Evolutionary conservation across 2,329 filamentous ascomycete genomes (phyloP).

Genomic region (Ceratocystis cacaofunesta): DNA sequence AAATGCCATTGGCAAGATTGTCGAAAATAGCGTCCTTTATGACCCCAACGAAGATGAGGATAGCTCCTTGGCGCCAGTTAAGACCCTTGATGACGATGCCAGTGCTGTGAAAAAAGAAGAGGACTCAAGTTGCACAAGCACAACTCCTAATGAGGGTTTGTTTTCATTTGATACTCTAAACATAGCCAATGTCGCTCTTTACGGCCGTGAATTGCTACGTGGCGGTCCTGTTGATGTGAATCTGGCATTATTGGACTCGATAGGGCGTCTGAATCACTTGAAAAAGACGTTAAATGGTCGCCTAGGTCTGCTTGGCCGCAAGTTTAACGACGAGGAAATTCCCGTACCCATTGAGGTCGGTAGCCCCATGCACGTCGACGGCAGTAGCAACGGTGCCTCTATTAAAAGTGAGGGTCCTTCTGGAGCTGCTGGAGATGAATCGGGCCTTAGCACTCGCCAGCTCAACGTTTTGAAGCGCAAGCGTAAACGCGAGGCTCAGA

Average conservation of each 20-base stretch:
- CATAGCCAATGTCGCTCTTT: conserved; percentile 62
- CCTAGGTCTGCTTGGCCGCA: conserved; percentile 71
- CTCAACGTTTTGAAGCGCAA: conserved; percentile 91
- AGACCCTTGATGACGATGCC: conserved; percentile 22
- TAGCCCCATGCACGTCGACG: conserved; percentile 28
- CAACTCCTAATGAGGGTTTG: conserved; percentile 20
- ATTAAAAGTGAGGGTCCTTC: conserved; percentile 23
- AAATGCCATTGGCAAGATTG: conserved; percentile 86
- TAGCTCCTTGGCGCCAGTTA: not conserved
- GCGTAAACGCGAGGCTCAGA: conserved; percentile 75
- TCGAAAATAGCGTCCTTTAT: conserved; percentile 73
- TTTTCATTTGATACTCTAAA: conserved; percentile 55
- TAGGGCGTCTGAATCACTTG: conserved; percentile 66
- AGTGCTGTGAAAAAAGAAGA: conserved; percentile 45
- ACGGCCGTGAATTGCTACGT: conserved; percentile 70
- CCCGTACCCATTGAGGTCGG: conserved; percentile 31
- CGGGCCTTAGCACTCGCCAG: conserved; percentile 75
- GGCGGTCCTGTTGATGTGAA: conserved; percentile 78
- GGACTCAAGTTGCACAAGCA: conserved; percentile 26
- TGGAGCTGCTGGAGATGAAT: conserved; percentile 41
- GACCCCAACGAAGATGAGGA: conserved; percentile 70
- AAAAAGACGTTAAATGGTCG: conserved; percentile 76
- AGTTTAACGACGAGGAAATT: conserved; percentile 70
- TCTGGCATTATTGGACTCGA: conserved; percentile 66
- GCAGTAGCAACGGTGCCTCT: conserved; percentile 24